Percentiles rank a stretch among this genome's conserved stretches.
Conservation (phyloP, 306 rosid genomes). For the Castanospermum australe region DNA sequence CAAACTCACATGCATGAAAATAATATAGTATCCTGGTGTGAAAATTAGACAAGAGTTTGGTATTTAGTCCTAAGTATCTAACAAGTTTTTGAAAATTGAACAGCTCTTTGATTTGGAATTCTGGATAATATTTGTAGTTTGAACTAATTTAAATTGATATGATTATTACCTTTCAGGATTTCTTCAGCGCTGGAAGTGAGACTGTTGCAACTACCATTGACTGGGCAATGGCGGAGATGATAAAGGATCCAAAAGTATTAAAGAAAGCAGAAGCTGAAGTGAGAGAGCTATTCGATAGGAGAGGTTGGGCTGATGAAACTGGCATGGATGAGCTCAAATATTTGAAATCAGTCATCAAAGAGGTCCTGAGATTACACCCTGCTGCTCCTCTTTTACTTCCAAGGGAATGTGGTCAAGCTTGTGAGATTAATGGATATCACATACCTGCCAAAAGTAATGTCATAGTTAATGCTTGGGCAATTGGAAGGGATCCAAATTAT, state of each 20-base stretch:
- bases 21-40: no score
- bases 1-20: no score
- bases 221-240: constrained; percentile 30
- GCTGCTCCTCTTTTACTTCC: constrained; percentile 27
- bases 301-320: constrained; percentile 1
- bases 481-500: constrained; percentile 34
- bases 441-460: constrained; percentile 27
- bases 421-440: constrained; percentile 26
- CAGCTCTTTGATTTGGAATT: no score
- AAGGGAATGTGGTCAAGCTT: constrained; percentile 12
- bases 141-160: no score
- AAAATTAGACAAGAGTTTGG: no score
- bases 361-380: constrained; percentile 36
- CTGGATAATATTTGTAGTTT: no score
- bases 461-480: constrained; percentile 35
- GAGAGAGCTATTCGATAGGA: background rate
- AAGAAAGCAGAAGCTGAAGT: constrained; percentile 36
- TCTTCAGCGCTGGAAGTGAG: constrained; percentile 30
- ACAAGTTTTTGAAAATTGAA: no score
- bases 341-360: constrained; percentile 35
- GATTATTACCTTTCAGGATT: background rate
- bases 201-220: constrained; percentile 18
- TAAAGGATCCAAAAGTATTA: constrained; percentile 23
- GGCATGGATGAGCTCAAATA: constrained; percentile 13
- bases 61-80: no score